phyloP scores from a whole-genome alignment of 2,329 filamentous ascomycete genomes.

The Chaetomiaceae sp. region DNA sequence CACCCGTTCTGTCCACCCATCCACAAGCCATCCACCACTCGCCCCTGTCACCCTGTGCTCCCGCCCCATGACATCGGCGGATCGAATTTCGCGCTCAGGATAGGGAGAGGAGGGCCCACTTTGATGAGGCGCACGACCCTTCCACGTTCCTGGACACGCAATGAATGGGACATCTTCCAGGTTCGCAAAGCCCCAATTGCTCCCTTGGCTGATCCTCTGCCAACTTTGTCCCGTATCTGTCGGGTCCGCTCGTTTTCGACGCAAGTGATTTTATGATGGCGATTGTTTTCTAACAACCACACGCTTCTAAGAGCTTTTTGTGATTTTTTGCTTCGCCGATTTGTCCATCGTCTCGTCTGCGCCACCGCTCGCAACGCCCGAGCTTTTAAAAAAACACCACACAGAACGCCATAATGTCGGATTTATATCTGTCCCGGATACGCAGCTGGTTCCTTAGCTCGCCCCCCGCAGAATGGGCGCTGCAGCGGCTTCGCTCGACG shows the following conservation, averaged over 20 bases:
- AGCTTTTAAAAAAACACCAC: neutral
- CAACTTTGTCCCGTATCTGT: neutral
- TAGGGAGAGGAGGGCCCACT: neutral
- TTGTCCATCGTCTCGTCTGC: neutral
- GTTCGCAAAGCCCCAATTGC: slow-evolving; percentile 8
- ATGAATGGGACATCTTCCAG: neutral
- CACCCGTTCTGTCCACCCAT: no score
- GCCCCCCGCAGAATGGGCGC: slow-evolving; percentile 86
- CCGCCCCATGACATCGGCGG: slow-evolving; percentile 11
- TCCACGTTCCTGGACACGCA: slow-evolving; percentile 13
- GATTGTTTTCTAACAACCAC: neutral
- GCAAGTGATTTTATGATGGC: neutral
- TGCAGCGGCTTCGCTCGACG: slow-evolving; percentile 73
- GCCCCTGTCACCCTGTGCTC: no score
- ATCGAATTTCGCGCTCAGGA: no score
- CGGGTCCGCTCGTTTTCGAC: neutral
- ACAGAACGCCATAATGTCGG: slow-evolving; percentile 43
- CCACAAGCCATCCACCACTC: no score
- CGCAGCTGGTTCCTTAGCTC: slow-evolving; percentile 75
- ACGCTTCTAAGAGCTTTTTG: neutral
- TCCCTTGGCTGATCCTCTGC: slow-evolving; percentile 3
- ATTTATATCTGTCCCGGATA: slow-evolving; percentile 47
- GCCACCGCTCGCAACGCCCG: no score
- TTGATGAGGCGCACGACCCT: neutral
- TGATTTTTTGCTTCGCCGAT: neutral